Base-by-base conservation (phyloP, 2,329 filamentous ascomycete species). In the Pseudocercospora fijiensis region DNA sequence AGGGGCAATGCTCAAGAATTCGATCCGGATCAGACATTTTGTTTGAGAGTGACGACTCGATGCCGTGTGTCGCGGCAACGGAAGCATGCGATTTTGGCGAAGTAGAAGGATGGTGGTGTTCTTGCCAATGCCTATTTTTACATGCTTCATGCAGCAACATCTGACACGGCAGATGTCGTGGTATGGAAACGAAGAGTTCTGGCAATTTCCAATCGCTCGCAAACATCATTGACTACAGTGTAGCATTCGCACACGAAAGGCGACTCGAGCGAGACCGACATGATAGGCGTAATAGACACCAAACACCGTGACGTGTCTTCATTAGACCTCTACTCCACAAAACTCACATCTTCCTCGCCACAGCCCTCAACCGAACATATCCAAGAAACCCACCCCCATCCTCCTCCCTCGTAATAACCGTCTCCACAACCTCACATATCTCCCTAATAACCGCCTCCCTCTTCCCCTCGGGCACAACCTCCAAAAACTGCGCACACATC, bases 401-500 rank as follows among this genome's bases (percentile, higher is more conserved):
- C 16, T 81, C 83, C 49, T 53, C 49, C 65, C 81, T 81, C 58
- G 75, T 80, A 60, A 86, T 85, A 2, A 87, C 82, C 43, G 78
- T 79, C 68, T 84, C 78, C 65, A 90, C 72, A 7, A 86, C 77
- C 51, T 84, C 81, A 4, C 81, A 80, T 8, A 84, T 81, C 76
- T 88, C 85, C 68, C 72, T 77, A 1, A 88, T 80, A 5, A 78
- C 82, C 53, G 75, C 79, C 64, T 87, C 85, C 65, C 83, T 81
- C 75, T 80, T 76, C 55, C 72, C 75, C 24, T 77, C 79, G 27
- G 77, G 78, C 2, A 45, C 58, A 37, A 76, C 78, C 66, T 88
- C 84, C 60, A 90, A 77, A 56, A 88, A 67, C 13, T 79, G 76
- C 63, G 82, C 84, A 2, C 83, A 86, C 82, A 90, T 88, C 64